These are phyloP conservation scores for Ganoderma sinense DNA, from an alignment of 1,284 basidiomycete genomes.

Conservation along the genomic window DNA sequence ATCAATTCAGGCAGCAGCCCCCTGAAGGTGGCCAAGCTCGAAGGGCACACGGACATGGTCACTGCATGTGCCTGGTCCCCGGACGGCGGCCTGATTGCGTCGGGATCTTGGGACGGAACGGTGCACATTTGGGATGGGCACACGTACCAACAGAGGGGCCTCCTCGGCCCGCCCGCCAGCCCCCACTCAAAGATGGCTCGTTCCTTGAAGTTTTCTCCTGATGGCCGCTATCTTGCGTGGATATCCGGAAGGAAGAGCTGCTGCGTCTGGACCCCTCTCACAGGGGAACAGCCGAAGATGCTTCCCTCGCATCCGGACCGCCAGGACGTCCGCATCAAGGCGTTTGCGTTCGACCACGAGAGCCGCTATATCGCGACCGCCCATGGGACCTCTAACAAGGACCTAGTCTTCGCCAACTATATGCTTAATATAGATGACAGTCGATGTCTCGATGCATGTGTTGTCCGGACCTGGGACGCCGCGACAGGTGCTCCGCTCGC, in stretches of 20 bases:
- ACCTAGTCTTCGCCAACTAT: too few relatives aligned
- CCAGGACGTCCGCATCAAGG: background rate
- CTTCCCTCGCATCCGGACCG: background rate
- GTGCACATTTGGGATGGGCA: background rate
- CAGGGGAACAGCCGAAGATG: background rate
- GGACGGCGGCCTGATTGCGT: background rate
- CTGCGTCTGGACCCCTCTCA: background rate
- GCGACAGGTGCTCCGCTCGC: background rate
- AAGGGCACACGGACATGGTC: background rate
- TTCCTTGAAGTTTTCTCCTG: background rate
- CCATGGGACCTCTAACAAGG: background rate
- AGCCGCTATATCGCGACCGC: background rate
- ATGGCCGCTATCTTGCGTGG: background rate
- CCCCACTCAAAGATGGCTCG: background rate
- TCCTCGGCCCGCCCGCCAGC: background rate
- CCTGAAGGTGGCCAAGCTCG: background rate
- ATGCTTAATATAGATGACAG: too few relatives aligned
- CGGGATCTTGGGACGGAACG: background rate
- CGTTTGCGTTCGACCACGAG: background rate
- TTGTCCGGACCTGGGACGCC: background rate
- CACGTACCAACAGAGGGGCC: background rate
- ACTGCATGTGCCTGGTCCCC: background rate
- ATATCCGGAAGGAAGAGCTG: background rate
- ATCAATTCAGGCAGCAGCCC: background rate
- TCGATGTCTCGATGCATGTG: background rate